phyloP scores from a whole-genome alignment of 225 moss, liverwort and hornwort species.

The Takakia lepidozioides region DNA sequence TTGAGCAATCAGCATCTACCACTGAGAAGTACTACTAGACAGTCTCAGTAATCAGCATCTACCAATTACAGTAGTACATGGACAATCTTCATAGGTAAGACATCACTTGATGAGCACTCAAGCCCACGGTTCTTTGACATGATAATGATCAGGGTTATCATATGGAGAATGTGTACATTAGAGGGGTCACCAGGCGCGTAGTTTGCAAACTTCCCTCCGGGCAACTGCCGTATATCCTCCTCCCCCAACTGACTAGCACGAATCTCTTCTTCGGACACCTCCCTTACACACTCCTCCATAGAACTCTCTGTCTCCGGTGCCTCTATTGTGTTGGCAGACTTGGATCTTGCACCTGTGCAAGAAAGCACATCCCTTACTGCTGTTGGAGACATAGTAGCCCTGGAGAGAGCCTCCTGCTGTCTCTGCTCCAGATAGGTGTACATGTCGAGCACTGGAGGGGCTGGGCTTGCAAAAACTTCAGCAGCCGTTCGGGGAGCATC shows the following conservation, averaged over 20 bases:
- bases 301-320: background rate
- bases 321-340: conserved; percentile 7
- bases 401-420: conserved; percentile 11
- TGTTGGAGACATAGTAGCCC: conserved; percentile 7
- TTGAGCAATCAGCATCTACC: too few species aligned
- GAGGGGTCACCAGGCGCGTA: conserved; percentile 33
- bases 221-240: conserved; percentile 32
- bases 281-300: conserved; percentile 1
- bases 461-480: conserved; percentile 54
- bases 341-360: conserved; percentile 6
- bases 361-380: background rate
- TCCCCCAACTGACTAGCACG: conserved; percentile 37
- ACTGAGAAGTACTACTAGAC: too few species aligned
- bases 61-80: background rate
- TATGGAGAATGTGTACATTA: conserved; percentile 19
- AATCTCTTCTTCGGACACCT: conserved; percentile 22
- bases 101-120: too few species aligned
- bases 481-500: conserved; percentile 28
- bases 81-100: too few species aligned
- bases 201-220: conserved; percentile 35
- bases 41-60: too few species aligned
- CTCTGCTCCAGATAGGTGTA: conserved; percentile 49
- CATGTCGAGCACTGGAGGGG: conserved; percentile 49
- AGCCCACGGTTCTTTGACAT: too few species aligned
- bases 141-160: too few species aligned